phyloP scores from a whole-genome alignment of 768 basidiomycete genomes.

The Mycena filopes region DNA sequence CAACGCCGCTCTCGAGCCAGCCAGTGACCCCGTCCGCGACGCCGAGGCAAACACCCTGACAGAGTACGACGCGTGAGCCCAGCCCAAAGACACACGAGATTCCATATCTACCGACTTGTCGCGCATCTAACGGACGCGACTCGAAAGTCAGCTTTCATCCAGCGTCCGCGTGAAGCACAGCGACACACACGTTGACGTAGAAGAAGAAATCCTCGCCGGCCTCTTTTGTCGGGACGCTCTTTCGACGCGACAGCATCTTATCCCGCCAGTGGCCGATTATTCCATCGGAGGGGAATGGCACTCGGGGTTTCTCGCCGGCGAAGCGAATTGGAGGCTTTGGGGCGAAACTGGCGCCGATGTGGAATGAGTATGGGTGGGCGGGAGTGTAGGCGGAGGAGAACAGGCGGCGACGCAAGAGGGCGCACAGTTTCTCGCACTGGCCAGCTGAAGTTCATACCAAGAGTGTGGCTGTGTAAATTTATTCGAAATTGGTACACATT shows the following conservation, averaged over 20 bases:
- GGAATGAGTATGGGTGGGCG: constrained; percentile 27
- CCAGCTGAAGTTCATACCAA: constrained; percentile 9
- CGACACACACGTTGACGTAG: constrained; percentile 24
- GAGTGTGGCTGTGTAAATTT: too few species aligned
- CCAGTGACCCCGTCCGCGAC: constrained; percentile 79
- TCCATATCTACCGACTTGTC: constrained; percentile 29
- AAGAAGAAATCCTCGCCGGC: constrained; percentile 32
- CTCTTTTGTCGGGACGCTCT: constrained; percentile 22
- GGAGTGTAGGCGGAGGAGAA: constrained; percentile 15
- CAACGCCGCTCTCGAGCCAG: constrained; percentile 71
- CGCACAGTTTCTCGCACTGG: constrained; percentile 10
- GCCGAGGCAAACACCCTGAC: constrained; percentile 64
- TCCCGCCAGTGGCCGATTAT: constrained; percentile 31
- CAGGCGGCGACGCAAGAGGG: constrained; percentile 9
- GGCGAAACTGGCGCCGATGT: constrained; percentile 31
- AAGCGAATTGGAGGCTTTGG: constrained; percentile 27
- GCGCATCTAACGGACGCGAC: constrained; percentile 22
- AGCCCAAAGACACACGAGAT: not conserved
- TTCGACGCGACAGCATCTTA: constrained; percentile 28
- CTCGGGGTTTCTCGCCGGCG: constrained; percentile 19
- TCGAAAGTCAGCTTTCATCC: not conserved
- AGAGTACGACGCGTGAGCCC: not conserved
- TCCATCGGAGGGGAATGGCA: constrained; percentile 31
- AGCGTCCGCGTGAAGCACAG: not conserved
- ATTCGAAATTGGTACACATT: too few species aligned